phyloP scores from a whole-genome alignment of 768 basidiomycete genomes.

The Cubamyces sp. region DNA sequence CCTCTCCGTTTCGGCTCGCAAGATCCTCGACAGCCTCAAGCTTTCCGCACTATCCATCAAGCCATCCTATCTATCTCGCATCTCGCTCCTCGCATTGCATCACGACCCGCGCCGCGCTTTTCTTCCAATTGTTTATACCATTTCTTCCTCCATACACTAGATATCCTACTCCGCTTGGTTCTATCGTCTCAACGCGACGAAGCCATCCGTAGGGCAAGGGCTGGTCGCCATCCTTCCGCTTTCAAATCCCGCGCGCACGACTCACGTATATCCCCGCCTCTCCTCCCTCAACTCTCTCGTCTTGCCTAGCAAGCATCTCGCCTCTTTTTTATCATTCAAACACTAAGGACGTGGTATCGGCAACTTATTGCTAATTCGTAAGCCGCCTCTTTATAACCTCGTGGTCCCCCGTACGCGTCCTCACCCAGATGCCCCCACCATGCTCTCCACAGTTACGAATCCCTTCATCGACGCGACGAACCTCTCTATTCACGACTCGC shows the following conservation, averaged over 20 bases:
- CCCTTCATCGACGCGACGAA: slow-evolving; percentile 46
- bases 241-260: slow-evolving; percentile 40
- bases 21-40: slow-evolving; percentile 28
- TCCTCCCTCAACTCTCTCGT: slow-evolving; percentile 21
- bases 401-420: slow-evolving; percentile 30
- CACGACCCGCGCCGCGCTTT: slow-evolving; percentile 61
- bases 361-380: slow-evolving; percentile 58
- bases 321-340: slow-evolving; percentile 38
- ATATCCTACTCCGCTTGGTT: slow-evolving; percentile 30
- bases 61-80: slow-evolving; percentile 41
- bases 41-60: slow-evolving; percentile 11
- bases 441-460: slow-evolving; percentile 72
- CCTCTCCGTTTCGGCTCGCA: slow-evolving; percentile 5
- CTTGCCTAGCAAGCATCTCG: slow-evolving; percentile 23
- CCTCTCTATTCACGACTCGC: slow-evolving; percentile 40
- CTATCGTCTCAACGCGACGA: slow-evolving; percentile 22
- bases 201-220: slow-evolving; percentile 19
- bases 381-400: slow-evolving; percentile 29
- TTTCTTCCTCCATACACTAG: slow-evolving; percentile 27
- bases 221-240: slow-evolving; percentile 38
- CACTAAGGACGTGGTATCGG: slow-evolving; percentile 45
- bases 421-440: slow-evolving; percentile 32
- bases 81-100: slow-evolving; percentile 38
- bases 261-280: slow-evolving; percentile 27
- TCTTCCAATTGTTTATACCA: slow-evolving; percentile 57